Evolutionary conservation across 2,329 filamentous ascomycete species (phyloP).

Genomic region (Phaeoacremonium minimum): DNA sequence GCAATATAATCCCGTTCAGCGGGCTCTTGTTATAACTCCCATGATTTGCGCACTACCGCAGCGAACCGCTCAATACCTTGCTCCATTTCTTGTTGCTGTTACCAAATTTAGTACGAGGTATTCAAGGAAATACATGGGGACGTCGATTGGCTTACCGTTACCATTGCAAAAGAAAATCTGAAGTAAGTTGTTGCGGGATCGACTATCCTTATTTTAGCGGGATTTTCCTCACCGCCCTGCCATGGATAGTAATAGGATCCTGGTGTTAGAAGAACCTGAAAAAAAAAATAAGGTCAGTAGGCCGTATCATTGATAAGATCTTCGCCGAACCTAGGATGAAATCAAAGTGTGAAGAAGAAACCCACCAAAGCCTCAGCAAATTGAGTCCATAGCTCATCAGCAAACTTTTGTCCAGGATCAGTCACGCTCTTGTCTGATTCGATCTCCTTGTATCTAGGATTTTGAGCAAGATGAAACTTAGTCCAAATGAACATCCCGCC

Average conservation of each 20-base stretch:
- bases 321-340: too few relatives aligned
- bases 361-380: slow-evolving; percentile 14
- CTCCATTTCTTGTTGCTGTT: slow-evolving; percentile 12
- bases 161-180: slow-evolving; percentile 20
- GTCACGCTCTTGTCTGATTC: slow-evolving; percentile 9
- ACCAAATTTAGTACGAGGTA: slow-evolving; percentile 4
- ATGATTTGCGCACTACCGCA: slow-evolving; percentile 5
- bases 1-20: too few relatives aligned
- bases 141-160: slow-evolving; percentile 15
- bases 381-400: slow-evolving; percentile 11
- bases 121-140: background rate
- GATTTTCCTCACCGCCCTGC: slow-evolving; percentile 19
- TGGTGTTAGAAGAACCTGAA: slow-evolving; percentile 19
- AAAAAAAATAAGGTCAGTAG: slow-evolving; percentile 4
- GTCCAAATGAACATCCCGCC: slow-evolving; percentile 27
- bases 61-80: slow-evolving; percentile 8
- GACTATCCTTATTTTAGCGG: slow-evolving; percentile 15
- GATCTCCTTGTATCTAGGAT: slow-evolving; percentile 11
- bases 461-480: slow-evolving; percentile 19
- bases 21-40: too few relatives aligned
- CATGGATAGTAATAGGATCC: slow-evolving; percentile 25
- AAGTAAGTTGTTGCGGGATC: slow-evolving; percentile 18
- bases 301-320: too few relatives aligned
- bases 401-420: slow-evolving; percentile 18
- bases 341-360: too few relatives aligned